Conservation (phyloP, 2,329 filamentous ascomycete species). For the Penicillium palitans region DNA sequence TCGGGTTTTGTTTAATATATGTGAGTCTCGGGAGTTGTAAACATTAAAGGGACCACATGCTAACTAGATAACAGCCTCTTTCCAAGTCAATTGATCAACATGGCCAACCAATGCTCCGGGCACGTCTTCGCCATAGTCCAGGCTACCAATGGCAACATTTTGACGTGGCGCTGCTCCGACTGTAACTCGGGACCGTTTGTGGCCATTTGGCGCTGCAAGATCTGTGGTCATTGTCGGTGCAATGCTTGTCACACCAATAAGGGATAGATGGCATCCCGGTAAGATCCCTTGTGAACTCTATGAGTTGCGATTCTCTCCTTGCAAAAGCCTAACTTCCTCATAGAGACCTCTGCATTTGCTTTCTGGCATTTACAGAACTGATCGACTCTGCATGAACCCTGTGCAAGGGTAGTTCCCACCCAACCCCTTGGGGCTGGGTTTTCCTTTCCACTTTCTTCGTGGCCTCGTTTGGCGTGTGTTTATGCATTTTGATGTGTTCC, state of each 20-base stretch:
- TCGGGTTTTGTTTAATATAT: slow-evolving; percentile 20
- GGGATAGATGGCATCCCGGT: slow-evolving; percentile 20
- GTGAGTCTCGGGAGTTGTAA: slow-evolving; percentile 19
- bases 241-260: slow-evolving; percentile 43
- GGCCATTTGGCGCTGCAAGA: slow-evolving; percentile 47
- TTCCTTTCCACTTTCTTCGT: neutral
- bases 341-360: slow-evolving; percentile 4
- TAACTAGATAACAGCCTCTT: neutral
- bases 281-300: neutral
- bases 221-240: slow-evolving; percentile 45
- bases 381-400: slow-evolving; percentile 15
- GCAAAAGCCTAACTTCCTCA: neutral
- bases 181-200: slow-evolving; percentile 45
- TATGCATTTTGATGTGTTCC: slow-evolving; percentile 20
- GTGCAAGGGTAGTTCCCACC: slow-evolving; percentile 17
- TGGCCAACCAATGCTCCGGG: slow-evolving; percentile 44
- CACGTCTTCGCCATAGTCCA: slow-evolving; percentile 44
- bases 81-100: slow-evolving; percentile 10
- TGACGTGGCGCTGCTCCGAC: slow-evolving; percentile 46
- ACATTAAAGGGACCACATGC: neutral
- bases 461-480: slow-evolving; percentile 15
- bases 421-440: slow-evolving; percentile 2
- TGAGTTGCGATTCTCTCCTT: neutral
- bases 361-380: neutral
- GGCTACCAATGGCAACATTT: slow-evolving; percentile 44